Conservation (phyloP, 306 rosid species). For the Cucumis hystrix region DNA sequence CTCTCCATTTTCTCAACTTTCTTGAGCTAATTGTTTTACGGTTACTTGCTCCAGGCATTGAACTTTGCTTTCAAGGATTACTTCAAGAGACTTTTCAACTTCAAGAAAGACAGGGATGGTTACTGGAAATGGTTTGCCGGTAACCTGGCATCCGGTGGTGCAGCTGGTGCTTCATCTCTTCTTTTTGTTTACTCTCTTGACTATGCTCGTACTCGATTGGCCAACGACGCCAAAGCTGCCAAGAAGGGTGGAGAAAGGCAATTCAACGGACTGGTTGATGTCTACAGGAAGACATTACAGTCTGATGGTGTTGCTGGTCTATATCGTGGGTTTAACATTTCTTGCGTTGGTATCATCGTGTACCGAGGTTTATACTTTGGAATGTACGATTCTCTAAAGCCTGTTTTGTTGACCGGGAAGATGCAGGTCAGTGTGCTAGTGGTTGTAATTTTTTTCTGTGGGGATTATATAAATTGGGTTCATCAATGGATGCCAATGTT, state of each 20-base stretch:
- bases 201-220: slow-evolving; percentile 72
- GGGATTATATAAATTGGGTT: neutral
- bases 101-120: slow-evolving; percentile 75
- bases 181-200: slow-evolving; percentile 70
- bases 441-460: neutral
- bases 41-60: slow-evolving; percentile 39
- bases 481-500: neutral
- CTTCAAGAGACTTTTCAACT: slow-evolving; percentile 78
- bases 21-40: neutral
- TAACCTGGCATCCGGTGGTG: slow-evolving; percentile 81
- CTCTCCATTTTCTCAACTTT: neutral
- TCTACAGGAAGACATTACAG: slow-evolving; percentile 54
- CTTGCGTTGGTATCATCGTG: slow-evolving; percentile 74
- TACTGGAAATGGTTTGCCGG: slow-evolving; percentile 97
- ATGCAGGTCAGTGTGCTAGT: slow-evolving; percentile 39
- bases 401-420: slow-evolving; percentile 55
- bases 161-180: slow-evolving; percentile 85
- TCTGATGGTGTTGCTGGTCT: slow-evolving; percentile 86
- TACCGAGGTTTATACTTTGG: slow-evolving; percentile 90
- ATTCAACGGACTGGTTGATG: slow-evolving; percentile 74
- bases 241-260: slow-evolving; percentile 87
- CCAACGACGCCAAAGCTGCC: slow-evolving; percentile 68
- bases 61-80: slow-evolving; percentile 91
- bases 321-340: slow-evolving; percentile 74
- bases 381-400: slow-evolving; percentile 81